A percentile compares a stretch with the other conserved stretches of the same genome.
Conservation (phyloP, 768 basidiomycete genomes). For the Cystofilobasidium capitatum region DNA sequence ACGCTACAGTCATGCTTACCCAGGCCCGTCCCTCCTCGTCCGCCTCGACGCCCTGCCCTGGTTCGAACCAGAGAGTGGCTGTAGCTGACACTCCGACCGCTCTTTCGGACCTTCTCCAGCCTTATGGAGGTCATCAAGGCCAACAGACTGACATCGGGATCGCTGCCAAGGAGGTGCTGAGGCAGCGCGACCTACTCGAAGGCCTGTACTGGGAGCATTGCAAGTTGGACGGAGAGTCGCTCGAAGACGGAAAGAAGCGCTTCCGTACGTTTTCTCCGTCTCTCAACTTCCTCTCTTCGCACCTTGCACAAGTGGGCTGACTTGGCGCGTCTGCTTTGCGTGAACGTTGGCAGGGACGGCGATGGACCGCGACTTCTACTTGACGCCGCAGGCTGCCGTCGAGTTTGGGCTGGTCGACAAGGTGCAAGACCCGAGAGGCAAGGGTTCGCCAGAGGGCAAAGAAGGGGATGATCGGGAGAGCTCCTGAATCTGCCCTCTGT, state of each 20-base stretch:
- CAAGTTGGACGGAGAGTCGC: slow-evolving; percentile 53
- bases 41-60: background rate
- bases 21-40: slow-evolving; percentile 40
- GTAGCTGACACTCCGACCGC: slow-evolving; percentile 2
- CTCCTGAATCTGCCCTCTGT: too few relatives aligned
- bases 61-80: slow-evolving; percentile 14
- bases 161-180: slow-evolving; percentile 89
- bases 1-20: slow-evolving; percentile 96
- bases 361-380: slow-evolving; percentile 88
- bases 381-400: slow-evolving; percentile 89
- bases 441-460: background rate
- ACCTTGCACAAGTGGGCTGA: background rate
- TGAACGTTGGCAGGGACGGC: slow-evolving; percentile 55
- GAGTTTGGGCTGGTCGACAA: slow-evolving; percentile 82
- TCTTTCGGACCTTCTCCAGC: slow-evolving; percentile 50
- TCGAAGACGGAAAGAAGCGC: slow-evolving; percentile 56
- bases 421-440: slow-evolving; percentile 4
- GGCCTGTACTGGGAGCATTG: slow-evolving; percentile 85
- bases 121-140: slow-evolving; percentile 87
- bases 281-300: background rate
- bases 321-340: slow-evolving; percentile 2
- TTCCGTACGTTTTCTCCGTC: slow-evolving; percentile 53
- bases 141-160: slow-evolving; percentile 95
- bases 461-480: background rate
- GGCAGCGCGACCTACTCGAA: slow-evolving; percentile 72